Conservation (phyloP, 2,329 filamentous ascomycete genomes). For the Calycina herbarum region DNA sequence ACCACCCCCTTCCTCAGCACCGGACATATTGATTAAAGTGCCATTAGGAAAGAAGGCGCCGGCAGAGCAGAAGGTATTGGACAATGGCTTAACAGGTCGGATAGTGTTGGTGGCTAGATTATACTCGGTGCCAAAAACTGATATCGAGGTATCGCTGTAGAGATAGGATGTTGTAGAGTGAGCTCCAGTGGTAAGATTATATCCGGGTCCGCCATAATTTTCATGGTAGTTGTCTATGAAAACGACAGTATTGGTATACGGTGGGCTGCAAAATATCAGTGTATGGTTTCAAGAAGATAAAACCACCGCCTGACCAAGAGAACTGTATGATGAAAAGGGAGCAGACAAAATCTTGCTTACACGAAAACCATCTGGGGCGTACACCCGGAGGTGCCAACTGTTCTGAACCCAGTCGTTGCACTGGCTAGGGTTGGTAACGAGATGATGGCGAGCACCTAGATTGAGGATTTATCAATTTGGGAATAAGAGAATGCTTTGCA, state of each 20-base stretch:
- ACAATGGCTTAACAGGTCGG: not conserved
- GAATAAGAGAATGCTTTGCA: no score
- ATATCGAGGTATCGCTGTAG: not conserved
- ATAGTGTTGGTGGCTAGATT: not conserved
- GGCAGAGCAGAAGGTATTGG: constrained; percentile 5
- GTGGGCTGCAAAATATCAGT: not conserved
- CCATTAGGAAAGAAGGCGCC: constrained; percentile 5
- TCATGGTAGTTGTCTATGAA: constrained; percentile 7
- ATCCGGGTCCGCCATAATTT: not conserved
- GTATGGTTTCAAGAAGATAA: not conserved
- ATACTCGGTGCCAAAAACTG: constrained; percentile 7
- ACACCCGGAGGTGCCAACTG: constrained; percentile 4
- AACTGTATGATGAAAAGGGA: not conserved
- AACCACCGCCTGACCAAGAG: not conserved
- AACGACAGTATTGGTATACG: not conserved
- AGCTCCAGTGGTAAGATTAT: not conserved
- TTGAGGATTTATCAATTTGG: not conserved
- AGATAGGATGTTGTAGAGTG: not conserved
- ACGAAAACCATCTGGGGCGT: not conserved
- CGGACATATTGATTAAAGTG: not conserved
- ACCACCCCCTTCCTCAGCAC: not conserved
- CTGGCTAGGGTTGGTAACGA: not conserved
- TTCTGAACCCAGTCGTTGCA: constrained; percentile 1
- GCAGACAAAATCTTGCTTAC: not conserved
- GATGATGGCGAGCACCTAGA: not conserved